Evolutionary conservation across 2,329 filamentous ascomycete genomes (phyloP).

Genomic region (Stagonosporopsis vannaccii): DNA sequence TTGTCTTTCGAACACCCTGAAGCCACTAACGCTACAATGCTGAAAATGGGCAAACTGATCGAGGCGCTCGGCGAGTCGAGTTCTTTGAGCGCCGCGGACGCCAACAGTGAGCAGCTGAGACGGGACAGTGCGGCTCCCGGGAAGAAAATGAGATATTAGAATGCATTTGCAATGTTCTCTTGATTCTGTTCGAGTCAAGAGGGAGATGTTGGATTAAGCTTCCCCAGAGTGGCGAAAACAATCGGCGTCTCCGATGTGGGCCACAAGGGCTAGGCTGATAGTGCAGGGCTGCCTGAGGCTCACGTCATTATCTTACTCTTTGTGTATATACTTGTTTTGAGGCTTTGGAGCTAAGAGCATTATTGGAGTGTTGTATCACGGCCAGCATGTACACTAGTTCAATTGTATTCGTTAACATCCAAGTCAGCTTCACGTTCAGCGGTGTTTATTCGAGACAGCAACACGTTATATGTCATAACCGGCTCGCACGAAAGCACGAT

Average conservation of each 20-base stretch:
- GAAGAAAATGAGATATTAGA: constrained; percentile 26
- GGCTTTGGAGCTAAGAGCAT: not conserved
- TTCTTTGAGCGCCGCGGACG: not conserved
- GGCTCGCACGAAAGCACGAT: not conserved
- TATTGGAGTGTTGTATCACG: not conserved
- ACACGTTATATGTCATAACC: too few relatives aligned
- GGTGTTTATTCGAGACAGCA: not conserved
- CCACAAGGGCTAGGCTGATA: constrained; percentile 1
- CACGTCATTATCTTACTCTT: not conserved
- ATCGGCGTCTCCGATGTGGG: constrained; percentile 21
- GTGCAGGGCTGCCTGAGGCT: constrained; percentile 5
- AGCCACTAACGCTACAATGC: constrained; percentile 37
- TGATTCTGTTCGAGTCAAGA: not conserved
- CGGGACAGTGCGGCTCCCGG: not conserved
- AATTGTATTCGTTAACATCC: not conserved
- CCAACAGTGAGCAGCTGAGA: not conserved
- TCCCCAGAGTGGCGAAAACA: constrained; percentile 22
- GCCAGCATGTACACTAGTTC: constrained; percentile 1
- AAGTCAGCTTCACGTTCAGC: not conserved
- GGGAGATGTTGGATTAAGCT: constrained; percentile 25
- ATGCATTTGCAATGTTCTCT: not conserved
- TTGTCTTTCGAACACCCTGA: constrained; percentile 48
- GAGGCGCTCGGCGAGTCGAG: constrained; percentile 19
- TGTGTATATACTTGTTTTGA: not conserved
- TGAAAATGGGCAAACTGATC: constrained; percentile 38